Evolutionary conservation across 169 alveolate genomes (phyloP).

Genomic region (Plasmodium gaboni): DNA sequence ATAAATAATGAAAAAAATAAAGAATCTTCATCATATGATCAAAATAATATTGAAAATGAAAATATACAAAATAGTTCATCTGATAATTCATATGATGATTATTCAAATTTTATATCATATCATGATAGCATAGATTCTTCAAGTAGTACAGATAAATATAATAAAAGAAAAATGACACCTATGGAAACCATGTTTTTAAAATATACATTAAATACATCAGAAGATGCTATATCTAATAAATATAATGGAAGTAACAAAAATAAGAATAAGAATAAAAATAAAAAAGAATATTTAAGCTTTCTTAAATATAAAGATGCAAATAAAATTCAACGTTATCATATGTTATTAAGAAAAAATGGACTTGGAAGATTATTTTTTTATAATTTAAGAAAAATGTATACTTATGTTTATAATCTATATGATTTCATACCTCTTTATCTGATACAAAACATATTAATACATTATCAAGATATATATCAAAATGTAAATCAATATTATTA

Average conservation of each 20-base stretch:
- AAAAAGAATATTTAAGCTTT: constrained; percentile 1
- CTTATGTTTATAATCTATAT: constrained; percentile 43
- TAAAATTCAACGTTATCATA: constrained; percentile 40
- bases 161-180: constrained; percentile 10
- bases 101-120: neutral
- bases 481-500: constrained; percentile 19
- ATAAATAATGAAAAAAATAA: neutral
- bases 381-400: constrained; percentile 31
- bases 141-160: constrained; percentile 21
- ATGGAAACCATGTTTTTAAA: neutral
- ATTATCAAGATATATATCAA: constrained; percentile 15
- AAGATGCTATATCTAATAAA: constrained; percentile 14
- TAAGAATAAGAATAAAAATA: neutral
- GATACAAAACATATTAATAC: constrained; percentile 37
- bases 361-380: constrained; percentile 14
- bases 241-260: constrained; percentile 3
- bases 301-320: constrained; percentile 31
- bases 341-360: constrained; percentile 15
- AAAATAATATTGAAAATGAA: neutral
- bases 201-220: neutral
- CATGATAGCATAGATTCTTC: constrained; percentile 17
- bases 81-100: constrained; percentile 10
- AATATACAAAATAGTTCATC: neutral
- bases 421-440: constrained; percentile 46
- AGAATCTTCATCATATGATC: neutral